phyloP scores from a whole-genome alignment of 306 rosid species.

The Cicer arietinum region DNA sequence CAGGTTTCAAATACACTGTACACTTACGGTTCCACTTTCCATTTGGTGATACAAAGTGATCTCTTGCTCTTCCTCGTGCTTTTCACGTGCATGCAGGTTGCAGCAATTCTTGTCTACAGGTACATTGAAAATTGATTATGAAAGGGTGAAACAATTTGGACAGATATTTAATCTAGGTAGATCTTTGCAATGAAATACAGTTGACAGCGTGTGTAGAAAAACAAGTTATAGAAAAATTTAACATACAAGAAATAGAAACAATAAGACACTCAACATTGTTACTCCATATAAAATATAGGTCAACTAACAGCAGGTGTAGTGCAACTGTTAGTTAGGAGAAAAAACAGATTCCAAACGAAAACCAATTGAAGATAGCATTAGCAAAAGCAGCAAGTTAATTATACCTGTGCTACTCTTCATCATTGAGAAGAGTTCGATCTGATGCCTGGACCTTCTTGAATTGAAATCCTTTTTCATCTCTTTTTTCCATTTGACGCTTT shows the following conservation, averaged over 20 bases:
- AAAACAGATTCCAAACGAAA: conserved; percentile 1
- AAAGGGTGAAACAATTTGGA: conserved; percentile 1
- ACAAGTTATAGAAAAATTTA: not conserved
- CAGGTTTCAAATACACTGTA: not conserved
- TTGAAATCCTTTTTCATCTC: conserved; percentile 58
- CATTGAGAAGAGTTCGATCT: conserved; percentile 80
- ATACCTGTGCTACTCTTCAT: conserved; percentile 87
- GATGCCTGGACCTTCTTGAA: conserved; percentile 55
- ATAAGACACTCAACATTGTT: conserved; percentile 8
- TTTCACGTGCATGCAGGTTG: conserved; percentile 68
- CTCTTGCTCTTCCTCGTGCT: conserved; percentile 80
- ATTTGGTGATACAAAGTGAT: conserved; percentile 63
- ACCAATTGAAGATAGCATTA: conserved; percentile 21
- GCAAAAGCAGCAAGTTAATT: conserved; percentile 38
- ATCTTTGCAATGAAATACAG: conserved; percentile 19
- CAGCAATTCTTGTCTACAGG: conserved; percentile 71
- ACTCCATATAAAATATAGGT: conserved; percentile 13
- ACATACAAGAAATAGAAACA: not conserved
- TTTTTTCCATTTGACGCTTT: conserved; percentile 62
- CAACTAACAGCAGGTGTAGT: conserved; percentile 24
- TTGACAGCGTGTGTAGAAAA: not conserved
- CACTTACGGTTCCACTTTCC: conserved; percentile 63
- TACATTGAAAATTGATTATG: conserved; percentile 24
- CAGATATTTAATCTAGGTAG: conserved; percentile 11
- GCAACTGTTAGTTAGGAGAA: not conserved